Base-by-base conservation (phyloP, 1,139 yeast species). In the Meyerozyma guilliermondii region DNA sequence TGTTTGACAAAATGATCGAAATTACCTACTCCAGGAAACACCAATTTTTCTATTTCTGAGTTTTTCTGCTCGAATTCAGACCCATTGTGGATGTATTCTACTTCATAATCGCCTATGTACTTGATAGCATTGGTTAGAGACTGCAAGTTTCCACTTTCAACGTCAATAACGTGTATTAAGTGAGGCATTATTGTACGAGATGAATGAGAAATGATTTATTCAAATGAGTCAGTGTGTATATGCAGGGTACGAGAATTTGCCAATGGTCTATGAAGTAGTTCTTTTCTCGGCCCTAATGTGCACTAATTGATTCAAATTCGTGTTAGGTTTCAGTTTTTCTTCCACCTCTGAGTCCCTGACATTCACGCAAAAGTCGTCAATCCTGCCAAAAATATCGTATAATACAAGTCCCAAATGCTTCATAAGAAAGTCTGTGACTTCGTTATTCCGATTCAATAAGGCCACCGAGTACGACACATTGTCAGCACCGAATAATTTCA, bases 21-120 rank as follows among this genome's bases (percentile, higher is more conserved):
- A 60, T 89, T 91, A 23, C 98, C 98, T 5, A 92, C 98, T 22
- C 98, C 98, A 11, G 98, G 98, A 35, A 92, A 75, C 43, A 87
- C 70, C 47, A 87, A 65, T 54, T 69, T 79, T 38, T 71, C 66
- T 40, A 84, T 83, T 11, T 66, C 58, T n/a, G 58, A 45, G 35
- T 80, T 62, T 39, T 65, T 64, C 61, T 50, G 39, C 8, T 48
- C 41, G 44, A 71, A 72, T 38, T 71, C 76, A 26, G 56, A 56
- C 8, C 59, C 62, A 50, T 67, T 60, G 39, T 59, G 64, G 47
- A 85, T 74, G 47, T 79, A 73, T 39, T 68, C 64, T 4, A 84
- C 82, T 24, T 71, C 65, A 58, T 81, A 86, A 4, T 60, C 63
- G 5, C 97, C 96, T 24, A 88, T 68, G 47, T 71, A 71, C 53